Conservation (phyloP, 108 stramenopile genomes). For the Pseudonitzschia delicatissima region DNA sequence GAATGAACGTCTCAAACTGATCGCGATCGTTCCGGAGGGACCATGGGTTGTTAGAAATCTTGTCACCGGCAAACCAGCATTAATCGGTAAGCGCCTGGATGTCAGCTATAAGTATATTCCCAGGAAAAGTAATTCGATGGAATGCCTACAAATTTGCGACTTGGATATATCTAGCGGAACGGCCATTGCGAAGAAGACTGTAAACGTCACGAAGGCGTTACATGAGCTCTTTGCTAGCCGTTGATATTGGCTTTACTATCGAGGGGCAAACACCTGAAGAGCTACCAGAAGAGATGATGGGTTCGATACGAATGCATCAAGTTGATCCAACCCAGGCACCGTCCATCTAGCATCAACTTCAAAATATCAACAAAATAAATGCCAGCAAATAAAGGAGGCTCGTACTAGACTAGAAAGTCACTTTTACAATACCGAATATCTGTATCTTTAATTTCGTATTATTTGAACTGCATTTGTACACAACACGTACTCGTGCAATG, state of each 20-base stretch:
- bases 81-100: conserved; percentile 79
- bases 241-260: conserved; percentile 86
- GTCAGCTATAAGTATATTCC: conserved; percentile 39
- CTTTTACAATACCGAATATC: too few species aligned
- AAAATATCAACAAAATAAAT: too few species aligned
- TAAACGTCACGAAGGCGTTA: conserved; percentile 76
- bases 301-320: conserved; percentile 72
- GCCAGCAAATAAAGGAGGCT: too few species aligned
- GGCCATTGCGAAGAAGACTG: conserved; percentile 61
- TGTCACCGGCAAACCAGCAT: conserved; percentile 84
- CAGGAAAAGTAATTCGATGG: conserved; percentile 6
- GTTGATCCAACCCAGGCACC: conserved; percentile 66
- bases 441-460: too few species aligned
- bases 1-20: conserved; percentile 69
- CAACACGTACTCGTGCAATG: too few species aligned
- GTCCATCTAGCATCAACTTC: conserved; percentile 9
- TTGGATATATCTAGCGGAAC: conserved; percentile 74
- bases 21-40: conserved; percentile 80
- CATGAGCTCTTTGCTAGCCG: conserved; percentile 63
- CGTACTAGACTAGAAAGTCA: too few species aligned
- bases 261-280: conserved; percentile 71
- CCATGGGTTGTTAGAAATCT: conserved; percentile 83
- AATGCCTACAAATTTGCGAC: conserved; percentile 66
- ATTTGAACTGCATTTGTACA: too few species aligned
- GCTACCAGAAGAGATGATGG: conserved; percentile 86